Conservation (phyloP, 805 yeast genomes). For the Sugiyamaella chiloensis region DNA sequence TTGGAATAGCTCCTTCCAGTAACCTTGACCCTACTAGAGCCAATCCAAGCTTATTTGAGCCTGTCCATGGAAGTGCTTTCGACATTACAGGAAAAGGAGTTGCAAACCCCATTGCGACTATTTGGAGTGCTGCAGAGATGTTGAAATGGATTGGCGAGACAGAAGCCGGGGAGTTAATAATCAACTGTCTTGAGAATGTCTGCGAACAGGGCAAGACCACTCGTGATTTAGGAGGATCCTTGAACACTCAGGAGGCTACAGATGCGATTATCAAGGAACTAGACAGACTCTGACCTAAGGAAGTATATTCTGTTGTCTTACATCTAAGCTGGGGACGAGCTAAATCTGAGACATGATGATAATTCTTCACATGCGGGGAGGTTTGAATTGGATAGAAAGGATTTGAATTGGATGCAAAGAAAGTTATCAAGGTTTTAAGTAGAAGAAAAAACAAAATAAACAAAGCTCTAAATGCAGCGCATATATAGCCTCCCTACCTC, state of each 20-base stretch:
- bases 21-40: constrained; percentile 22
- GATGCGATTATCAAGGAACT: neutral
- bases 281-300: neutral
- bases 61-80: constrained; percentile 25
- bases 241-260: constrained; percentile 1
- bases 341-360: no score
- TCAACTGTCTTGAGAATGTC: neutral
- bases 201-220: constrained; percentile 4
- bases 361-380: no score
- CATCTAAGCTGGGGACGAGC: no score
- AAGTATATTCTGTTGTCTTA: no score
- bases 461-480: no score
- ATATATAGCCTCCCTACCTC: no score
- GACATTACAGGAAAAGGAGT: constrained; percentile 24
- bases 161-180: constrained; percentile 10
- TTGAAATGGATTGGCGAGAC: constrained; percentile 21
- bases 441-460: no score
- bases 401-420: no score
- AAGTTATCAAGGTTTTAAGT: no score
- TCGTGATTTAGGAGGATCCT: neutral
- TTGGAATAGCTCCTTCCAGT: constrained; percentile 24
- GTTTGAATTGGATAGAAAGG: no score
- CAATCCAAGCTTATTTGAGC: constrained; percentile 22
- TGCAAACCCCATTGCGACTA: constrained; percentile 23
- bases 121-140: constrained; percentile 25